Evolutionary conservation across 805 yeast species (phyloP), one percentile per base, ranked within the genome.

Genomic region (Vanderwaltozyma polyspora): DNA sequence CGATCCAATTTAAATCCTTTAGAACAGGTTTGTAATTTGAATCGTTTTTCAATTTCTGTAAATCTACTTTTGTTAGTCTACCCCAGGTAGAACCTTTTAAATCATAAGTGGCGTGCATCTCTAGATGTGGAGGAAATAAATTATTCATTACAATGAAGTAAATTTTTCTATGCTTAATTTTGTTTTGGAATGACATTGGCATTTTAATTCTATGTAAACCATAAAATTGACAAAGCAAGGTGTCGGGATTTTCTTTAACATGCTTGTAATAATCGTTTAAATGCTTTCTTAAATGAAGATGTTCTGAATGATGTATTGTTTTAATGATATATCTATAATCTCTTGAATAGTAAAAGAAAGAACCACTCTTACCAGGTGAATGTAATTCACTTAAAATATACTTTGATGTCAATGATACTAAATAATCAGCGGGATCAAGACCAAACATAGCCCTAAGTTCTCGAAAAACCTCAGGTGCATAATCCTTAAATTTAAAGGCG

Each of bases 71-170:
- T 0, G 79, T 85, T 42, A 58, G 61, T 45, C 94, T 67, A 3
- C 96, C 95, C 66, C 81, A 69, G 0, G 93, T 74, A 0, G 95
- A 85, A 1, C 99, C 99, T 55, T 91, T 91, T 55, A 91, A 68
- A 55, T 91, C 99, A 58, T 74, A 91, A 28, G 86, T 82, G 28
- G 71, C 62, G 55, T 86, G 94, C 36, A 89, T 77, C 42, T 82
- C 91, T 32, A 86, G 67, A 50, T 83, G 84, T 6, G 96, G 94
- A 0, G 99, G 97, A 60, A 93, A 91, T 32, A 91, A 68, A 52
- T 91, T 91, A 64, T 91, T 91, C 98, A 91, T 91, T 23, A 91
- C 95, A 35, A 91, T 67, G 46, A 91, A 89, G 59, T 91, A 94
- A 26, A 91, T 83, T 53, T 83, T 87, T 35, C 86, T 69, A 28